Evolutionary conservation across 495 filamentous ascomycete species (phyloP).

Genomic region (Tuber indicum): DNA sequence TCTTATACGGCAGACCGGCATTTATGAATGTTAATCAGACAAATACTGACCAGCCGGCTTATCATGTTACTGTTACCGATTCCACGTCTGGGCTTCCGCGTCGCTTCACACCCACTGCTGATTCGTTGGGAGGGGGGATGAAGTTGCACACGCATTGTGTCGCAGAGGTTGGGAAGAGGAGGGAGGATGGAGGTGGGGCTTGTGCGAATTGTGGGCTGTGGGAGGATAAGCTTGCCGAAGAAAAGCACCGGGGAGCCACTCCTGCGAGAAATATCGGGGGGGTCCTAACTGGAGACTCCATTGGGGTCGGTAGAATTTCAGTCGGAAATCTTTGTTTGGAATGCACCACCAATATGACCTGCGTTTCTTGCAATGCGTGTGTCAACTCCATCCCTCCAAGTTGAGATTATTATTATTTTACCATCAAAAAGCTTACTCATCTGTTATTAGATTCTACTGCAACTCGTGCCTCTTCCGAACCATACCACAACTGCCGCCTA

Average conservation of each 20-base stretch:
- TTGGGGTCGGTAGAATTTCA: conserved; percentile 24
- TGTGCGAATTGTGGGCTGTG: conserved; percentile 36
- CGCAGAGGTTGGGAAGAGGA: conserved; percentile 29
- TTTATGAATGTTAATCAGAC: conserved; percentile 1
- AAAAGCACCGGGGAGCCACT: background rate
- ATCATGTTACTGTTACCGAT: background rate
- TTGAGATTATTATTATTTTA: no score
- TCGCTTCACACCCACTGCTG: background rate
- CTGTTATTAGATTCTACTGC: conserved; percentile 20
- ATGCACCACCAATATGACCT: conserved; percentile 32
- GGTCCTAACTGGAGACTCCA: conserved; percentile 16
- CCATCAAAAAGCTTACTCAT: no score
- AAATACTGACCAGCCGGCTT: background rate
- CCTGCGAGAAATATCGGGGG: conserved; percentile 20
- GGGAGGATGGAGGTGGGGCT: conserved; percentile 14
- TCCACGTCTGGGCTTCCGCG: background rate
- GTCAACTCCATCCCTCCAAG: background rate
- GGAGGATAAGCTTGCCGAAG: conserved; percentile 29
- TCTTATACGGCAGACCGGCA: conserved; percentile 17
- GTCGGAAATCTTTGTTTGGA: conserved; percentile 32
- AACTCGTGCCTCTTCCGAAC: conserved; percentile 14
- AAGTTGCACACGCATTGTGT: conserved; percentile 30
- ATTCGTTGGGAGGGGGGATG: background rate
- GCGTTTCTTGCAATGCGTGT: conserved; percentile 30
- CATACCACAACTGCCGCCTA: background rate